phyloP scores from a whole-genome alignment of 2,329 filamentous ascomycete species.

The Phaeosphaeria sp. region DNA sequence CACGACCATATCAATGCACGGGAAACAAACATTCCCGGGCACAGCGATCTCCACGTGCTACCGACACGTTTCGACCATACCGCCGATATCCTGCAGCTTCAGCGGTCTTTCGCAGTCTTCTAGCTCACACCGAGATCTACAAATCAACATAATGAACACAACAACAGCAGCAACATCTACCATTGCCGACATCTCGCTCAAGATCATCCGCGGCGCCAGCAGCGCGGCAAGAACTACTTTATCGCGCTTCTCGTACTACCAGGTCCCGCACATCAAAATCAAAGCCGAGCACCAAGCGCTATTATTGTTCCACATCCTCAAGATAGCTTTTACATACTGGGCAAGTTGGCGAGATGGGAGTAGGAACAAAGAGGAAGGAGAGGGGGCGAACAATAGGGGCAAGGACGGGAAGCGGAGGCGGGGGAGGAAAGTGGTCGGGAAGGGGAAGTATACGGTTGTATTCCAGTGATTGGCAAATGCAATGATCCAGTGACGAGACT shows the following conservation, averaged over 20 bases:
- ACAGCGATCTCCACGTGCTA: not conserved
- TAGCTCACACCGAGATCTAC: not conserved
- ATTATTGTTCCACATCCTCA: constrained; percentile 12
- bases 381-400: not conserved
- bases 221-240: not conserved
- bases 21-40: too few relatives aligned
- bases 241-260: constrained; percentile 12
- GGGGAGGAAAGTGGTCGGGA: not conserved
- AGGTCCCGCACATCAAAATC: constrained; percentile 20
- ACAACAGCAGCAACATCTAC: not conserved
- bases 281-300: constrained; percentile 23
- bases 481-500: not conserved
- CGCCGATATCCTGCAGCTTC: not conserved
- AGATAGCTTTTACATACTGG: constrained; percentile 7
- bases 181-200: not conserved
- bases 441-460: constrained; percentile 5
- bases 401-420: constrained; percentile 1
- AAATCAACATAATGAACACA: not conserved
- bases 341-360: constrained; percentile 8
- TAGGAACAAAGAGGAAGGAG: not conserved
- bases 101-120: not conserved
- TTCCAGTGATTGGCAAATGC: not conserved
- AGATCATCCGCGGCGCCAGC: not conserved
- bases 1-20: too few relatives aligned
- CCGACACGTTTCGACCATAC: not conserved